Percentiles rank a stretch among this genome's conserved stretches.
phyloP scores from a whole-genome alignment of 2,329 filamentous ascomycete genomes.

The Seiridium cupressi region DNA sequence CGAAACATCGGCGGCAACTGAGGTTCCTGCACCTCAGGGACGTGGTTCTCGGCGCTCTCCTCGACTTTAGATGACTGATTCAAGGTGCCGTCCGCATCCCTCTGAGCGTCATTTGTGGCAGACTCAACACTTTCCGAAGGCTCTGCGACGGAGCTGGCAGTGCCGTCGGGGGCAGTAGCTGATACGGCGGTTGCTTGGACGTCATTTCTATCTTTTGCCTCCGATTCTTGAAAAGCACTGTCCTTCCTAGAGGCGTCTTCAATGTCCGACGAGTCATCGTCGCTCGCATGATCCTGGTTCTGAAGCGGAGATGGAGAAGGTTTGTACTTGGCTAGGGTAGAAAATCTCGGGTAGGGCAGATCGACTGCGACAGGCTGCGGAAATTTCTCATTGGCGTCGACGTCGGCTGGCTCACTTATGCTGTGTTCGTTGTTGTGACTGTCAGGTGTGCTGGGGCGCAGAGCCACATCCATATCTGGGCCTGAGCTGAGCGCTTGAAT shows the following conservation, averaged over 20 bases:
- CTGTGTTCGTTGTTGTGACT: not conserved
- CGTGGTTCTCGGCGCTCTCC: too few species aligned
- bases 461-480: slow-evolving; percentile 2
- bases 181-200: too few species aligned
- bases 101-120: too few species aligned
- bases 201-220: too few species aligned
- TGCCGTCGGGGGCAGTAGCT: too few species aligned
- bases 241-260: not conserved
- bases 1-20: too few species aligned
- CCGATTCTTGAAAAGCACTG: not conserved
- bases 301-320: slow-evolving; percentile 3
- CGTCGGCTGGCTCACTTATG: not conserved
- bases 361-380: not conserved
- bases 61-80: too few species aligned
- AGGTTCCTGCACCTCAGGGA: too few species aligned
- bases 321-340: not conserved
- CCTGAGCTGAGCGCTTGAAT: slow-evolving; percentile 11
- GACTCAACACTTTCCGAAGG: too few species aligned
- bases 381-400: slow-evolving; percentile 1
- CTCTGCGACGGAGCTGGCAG: too few species aligned
- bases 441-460: not conserved
- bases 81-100: too few species aligned
- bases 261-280: not conserved
- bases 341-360: not conserved
- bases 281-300: not conserved